A percentile compares a stretch with the other conserved stretches of the same genome.
phyloP scores from a whole-genome alignment of 202 grass and related monocot species.

The Cymbopogon flexuosus region DNA sequence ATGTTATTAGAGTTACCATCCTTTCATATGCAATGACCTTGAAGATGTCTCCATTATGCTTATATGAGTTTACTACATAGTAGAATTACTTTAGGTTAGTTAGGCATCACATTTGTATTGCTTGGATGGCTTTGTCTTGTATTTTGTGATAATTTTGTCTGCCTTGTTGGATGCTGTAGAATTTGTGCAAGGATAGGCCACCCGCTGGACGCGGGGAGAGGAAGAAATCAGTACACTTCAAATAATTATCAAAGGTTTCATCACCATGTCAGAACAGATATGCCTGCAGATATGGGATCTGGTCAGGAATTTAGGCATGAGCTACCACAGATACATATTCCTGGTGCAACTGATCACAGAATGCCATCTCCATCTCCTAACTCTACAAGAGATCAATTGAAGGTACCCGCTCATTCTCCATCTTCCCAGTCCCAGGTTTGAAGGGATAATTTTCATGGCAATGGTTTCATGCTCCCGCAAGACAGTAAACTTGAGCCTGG shows the following conservation, averaged over 20 bases:
- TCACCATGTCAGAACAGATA: conserved; percentile 26
- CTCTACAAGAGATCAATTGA: conserved; percentile 31
- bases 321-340: conserved; percentile 33
- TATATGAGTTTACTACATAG: no score
- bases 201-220: conserved; percentile 28
- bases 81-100: neutral
- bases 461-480: conserved; percentile 37
- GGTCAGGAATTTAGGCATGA: conserved; percentile 38
- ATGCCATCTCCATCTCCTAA: conserved; percentile 35
- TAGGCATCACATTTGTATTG: neutral
- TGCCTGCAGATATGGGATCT: conserved; percentile 31
- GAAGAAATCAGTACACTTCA: conserved; percentile 35
- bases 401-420: conserved; percentile 30
- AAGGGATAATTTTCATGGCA: conserved; percentile 37
- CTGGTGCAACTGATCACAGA: conserved; percentile 37
- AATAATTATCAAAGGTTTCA: conserved; percentile 40
- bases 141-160: conserved; percentile 12
- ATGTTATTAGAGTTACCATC: neutral
- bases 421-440: neutral
- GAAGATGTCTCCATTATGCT: neutral
- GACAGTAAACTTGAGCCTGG: conserved; percentile 53
- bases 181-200: conserved; percentile 37
- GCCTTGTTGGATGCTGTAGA: conserved; percentile 39
- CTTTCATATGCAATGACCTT: conserved; percentile 20
- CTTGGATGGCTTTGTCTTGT: neutral